Base-by-base conservation (phyloP, 306 rosid genomes). In the Lathyrus oleraceus region DNA sequence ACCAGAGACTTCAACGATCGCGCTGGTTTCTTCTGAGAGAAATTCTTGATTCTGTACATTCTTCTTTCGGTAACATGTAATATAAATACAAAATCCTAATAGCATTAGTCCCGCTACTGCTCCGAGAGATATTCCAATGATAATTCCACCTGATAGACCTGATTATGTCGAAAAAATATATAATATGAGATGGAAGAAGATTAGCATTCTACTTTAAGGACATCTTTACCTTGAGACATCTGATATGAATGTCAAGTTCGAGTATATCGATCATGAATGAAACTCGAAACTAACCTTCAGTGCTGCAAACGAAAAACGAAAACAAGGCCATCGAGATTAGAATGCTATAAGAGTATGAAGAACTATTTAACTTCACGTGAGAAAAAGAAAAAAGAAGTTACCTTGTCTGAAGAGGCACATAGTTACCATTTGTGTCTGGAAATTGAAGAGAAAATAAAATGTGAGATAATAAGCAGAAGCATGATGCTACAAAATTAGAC, bases 391-490 rank as follows among this genome's bases (percentile, higher is more conserved):
- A 25, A 60, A 42, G 49, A 38, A 69, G 44, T 49, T 84, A 92
- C 96, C 95, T 87, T 6, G 44, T 4, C 15, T 1, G 60, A 75
- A 86, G 48, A 67, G 80, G 65, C 38, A 47, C 75, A 71, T 78
- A 80, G 71, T 4, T 73, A 21, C 73, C 84, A 30, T 79, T 79
- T 75, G 30, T 69, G 67, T 85, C 96, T 89, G 87, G 67, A 82
- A 76, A 83, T 60, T 53, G 59, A 63, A 61, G 56, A 73, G 61
- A 67, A 54, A 61, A 38, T 76, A 61, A 64, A 5, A 69, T 44
- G 47, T 39, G 65, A 76, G 73, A 39, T 4, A 23, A 38, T 45
- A 70, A 63, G 54, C 69, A 44, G 52, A 32, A 32, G 8, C 3
- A n/a, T 32, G 57, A 68, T 35, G 38, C 59, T 52, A n/a, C 7